Evolutionary conservation across 225 moss, liverwort and hornwort genomes (phyloP), one percentile per base, ranked within the genome.

Genomic region (Asterella californica): DNA sequence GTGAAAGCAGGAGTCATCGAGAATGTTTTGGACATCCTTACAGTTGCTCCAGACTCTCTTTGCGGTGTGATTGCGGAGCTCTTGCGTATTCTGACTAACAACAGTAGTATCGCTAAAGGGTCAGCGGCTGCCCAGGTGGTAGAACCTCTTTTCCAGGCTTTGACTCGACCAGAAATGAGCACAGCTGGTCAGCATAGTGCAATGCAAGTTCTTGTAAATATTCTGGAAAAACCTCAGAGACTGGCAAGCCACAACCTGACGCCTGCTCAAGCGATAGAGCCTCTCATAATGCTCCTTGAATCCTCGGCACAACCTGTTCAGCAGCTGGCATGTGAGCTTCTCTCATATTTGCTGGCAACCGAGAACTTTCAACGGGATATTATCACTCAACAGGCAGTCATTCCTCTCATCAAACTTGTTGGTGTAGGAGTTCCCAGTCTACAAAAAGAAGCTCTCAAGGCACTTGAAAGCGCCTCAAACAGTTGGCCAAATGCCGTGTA

Each of bases 401-500:
- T 88, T 42, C 99, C 99, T 65, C 92, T 99, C 38, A 95, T 99
- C 49, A 86, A 92, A 34, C 87, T 95, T 10, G 92, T 95, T 15
- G 93, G 95, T 74, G 85, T 90, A 54, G 99, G 99, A 62, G 91
- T 87, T 66, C 92, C 92, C 9, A 95, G 87, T 85, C 85, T 99
- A 78, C 95, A 95, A 57, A 99, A 99, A 75, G 99, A 99, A 83
- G 92, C 95, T 7, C 91, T 99, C 17, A 88, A 90, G 75, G 99
- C 99, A 30, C 71, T 99, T 68, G 99, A 99, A 85, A 95, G 93
- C 75, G 95, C 95, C 9, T 99, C 99, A 34, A 91, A 92, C 82
- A 99, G 99, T 75, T 99, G 99, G 99, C 99, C 99, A 2, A 99
- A 99, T 79, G 99, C 99, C 52, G 92, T 99, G 66, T 92, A 90